These are phyloP conservation scores for Strobilomyces echinocephalus DNA, from an alignment of 768 basidiomycete species.

Conservation along the genomic window DNA sequence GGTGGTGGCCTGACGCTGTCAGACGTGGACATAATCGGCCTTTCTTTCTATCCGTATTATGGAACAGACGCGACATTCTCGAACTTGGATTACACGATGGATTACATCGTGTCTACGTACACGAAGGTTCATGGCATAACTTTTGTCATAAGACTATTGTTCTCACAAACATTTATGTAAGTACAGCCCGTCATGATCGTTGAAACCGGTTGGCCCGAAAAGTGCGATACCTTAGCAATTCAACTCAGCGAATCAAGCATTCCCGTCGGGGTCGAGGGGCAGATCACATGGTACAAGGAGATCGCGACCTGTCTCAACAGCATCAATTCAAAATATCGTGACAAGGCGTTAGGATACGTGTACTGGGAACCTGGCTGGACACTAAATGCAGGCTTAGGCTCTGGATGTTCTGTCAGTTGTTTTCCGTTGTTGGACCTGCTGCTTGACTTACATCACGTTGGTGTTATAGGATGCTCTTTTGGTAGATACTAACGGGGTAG, in stretches of 20 bases:
- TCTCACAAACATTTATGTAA: slow-evolving; percentile 2
- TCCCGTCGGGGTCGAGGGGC: background rate
- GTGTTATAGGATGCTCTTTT: slow-evolving; percentile 6
- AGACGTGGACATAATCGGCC: slow-evolving; percentile 8
- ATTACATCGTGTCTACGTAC: slow-evolving; percentile 7
- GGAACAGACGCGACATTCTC: slow-evolving; percentile 4
- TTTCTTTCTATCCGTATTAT: slow-evolving; percentile 12
- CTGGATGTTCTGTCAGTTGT: slow-evolving; percentile 9
- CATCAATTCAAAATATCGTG: background rate
- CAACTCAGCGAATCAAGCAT: slow-evolving; percentile 12
- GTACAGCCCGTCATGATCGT: slow-evolving; percentile 9
- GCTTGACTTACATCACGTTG: background rate
- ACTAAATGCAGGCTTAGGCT: slow-evolving; percentile 3
- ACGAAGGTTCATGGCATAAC: slow-evolving; percentile 1
- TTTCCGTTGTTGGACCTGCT: background rate
- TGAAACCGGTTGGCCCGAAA: slow-evolving; percentile 12
- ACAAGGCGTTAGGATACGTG: slow-evolving; percentile 11
- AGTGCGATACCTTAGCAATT: background rate
- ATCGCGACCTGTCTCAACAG: background rate
- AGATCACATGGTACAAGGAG: slow-evolving; percentile 4
- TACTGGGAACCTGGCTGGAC: slow-evolving; percentile 12
- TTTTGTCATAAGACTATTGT: background rate
- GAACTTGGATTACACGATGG: slow-evolving; percentile 5
- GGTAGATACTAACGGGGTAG: slow-evolving; percentile 5
- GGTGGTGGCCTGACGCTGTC: slow-evolving; percentile 4